A percentile compares a stretch with the other conserved stretches of the same genome.
Evolutionary conservation across 768 basidiomycete species (phyloP).

Genomic region (Trametes cingulata): DNA sequence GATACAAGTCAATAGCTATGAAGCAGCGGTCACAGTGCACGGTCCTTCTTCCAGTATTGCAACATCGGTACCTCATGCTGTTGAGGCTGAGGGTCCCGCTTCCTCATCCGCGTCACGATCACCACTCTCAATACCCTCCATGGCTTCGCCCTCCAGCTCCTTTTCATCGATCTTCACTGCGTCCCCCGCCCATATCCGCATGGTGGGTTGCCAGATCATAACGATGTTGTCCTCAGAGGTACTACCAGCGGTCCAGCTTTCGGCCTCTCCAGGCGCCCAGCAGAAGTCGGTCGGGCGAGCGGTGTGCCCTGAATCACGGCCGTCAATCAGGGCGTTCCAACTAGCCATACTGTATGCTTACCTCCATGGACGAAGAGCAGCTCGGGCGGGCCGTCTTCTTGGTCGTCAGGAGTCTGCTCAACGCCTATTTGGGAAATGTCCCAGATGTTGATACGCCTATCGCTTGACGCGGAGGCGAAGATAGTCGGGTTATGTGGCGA

Average conservation of each 20-base stretch:
- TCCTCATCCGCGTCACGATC: constrained; percentile 23
- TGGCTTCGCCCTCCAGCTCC: constrained; percentile 79
- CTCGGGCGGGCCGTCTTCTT: constrained; percentile 98
- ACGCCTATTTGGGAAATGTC: constrained; percentile 88
- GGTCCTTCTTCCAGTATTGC: background rate
- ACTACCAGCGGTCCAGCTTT: constrained; percentile 84
- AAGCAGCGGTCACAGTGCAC: background rate
- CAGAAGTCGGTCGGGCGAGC: constrained; percentile 91
- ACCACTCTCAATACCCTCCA: constrained; percentile 69
- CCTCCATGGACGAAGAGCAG: constrained; percentile 95
- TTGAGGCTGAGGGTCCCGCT: constrained; percentile 3
- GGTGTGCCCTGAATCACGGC: constrained; percentile 66
- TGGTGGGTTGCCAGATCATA: constrained; percentile 97
- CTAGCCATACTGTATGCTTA: constrained; percentile 34
- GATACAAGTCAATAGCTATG: background rate
- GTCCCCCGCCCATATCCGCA: constrained; percentile 92
- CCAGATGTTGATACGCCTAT: constrained; percentile 94
- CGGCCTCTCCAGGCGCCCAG: constrained; percentile 84
- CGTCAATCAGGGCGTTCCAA: background rate
- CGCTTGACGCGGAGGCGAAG: constrained; percentile 93
- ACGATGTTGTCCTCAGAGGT: constrained; percentile 97
- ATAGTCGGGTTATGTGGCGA: constrained; percentile 91
- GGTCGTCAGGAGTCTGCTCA: constrained; percentile 97
- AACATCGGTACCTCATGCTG: background rate
- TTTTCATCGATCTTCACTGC: constrained; percentile 81